These are phyloP conservation scores for Mycena indigotica DNA, from an alignment of 768 basidiomycete species.

Conservation along the genomic window DNA sequence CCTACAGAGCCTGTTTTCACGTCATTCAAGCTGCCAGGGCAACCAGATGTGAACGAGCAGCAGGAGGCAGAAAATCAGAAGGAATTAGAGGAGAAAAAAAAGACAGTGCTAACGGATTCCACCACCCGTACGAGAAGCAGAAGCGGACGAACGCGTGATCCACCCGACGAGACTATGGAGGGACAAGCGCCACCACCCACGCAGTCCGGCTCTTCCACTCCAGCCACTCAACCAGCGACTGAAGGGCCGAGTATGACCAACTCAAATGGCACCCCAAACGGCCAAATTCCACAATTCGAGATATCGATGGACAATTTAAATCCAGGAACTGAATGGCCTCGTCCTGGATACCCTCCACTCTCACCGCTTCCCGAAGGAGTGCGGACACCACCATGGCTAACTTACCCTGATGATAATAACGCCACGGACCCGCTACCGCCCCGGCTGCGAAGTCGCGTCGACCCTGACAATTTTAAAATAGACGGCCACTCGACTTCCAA, in stretches of 20 bases:
- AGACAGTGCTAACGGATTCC: too few species aligned
- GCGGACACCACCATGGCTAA: not conserved
- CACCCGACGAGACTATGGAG: too few species aligned
- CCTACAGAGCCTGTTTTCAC: not conserved
- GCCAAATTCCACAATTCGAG: too few species aligned
- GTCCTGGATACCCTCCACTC: not conserved
- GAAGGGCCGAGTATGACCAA: too few species aligned
- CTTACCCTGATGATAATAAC: slow-evolving; percentile 19
- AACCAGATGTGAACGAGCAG: not conserved
- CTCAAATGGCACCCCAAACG: not conserved
- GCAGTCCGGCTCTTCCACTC: not conserved
- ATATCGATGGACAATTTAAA: not conserved
- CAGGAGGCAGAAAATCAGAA: too few species aligned
- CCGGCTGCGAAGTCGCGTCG: slow-evolving; percentile 51
- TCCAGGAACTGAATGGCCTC: not conserved
- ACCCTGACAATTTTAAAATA: slow-evolving; percentile 63
- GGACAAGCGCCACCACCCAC: too few species aligned
- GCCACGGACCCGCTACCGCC: slow-evolving; percentile 49
- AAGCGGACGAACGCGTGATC: not conserved
- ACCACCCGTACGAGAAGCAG: too few species aligned
- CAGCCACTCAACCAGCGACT: not conserved
- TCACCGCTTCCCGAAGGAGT: not conserved
- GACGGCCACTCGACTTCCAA: slow-evolving; percentile 63
- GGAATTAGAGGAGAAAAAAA: too few species aligned
- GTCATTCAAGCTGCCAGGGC: not conserved